These are phyloP conservation scores for Globisporangium paroecandrum DNA, from an alignment of 352 stramenopile species.

Conservation along the genomic window DNA sequence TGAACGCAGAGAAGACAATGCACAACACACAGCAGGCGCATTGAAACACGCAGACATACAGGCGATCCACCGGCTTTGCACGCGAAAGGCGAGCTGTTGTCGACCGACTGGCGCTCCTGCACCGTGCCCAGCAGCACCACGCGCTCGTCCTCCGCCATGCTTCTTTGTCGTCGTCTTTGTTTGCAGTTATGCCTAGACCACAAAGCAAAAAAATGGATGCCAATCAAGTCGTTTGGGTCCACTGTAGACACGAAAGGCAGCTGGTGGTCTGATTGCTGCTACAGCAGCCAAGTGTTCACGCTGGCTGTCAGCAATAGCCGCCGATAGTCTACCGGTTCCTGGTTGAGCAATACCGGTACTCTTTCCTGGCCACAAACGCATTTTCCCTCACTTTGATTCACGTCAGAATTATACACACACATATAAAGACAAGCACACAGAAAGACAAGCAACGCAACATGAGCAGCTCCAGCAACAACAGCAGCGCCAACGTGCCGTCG, in stretches of 20 bases:
- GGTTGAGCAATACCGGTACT: neutral
- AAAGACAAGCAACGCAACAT: constrained; percentile 1
- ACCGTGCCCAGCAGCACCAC: constrained; percentile 68
- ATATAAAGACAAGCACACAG: neutral
- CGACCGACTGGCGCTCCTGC: constrained; percentile 60
- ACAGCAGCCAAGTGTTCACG: no score
- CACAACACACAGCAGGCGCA: neutral
- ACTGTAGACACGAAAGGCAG: no score
- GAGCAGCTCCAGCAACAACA: constrained; percentile 26
- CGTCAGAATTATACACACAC: constrained; percentile 16
- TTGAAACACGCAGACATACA: constrained; percentile 23
- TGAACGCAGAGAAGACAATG: neutral
- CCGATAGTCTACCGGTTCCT: no score
- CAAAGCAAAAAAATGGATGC: neutral
- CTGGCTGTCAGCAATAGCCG: no score
- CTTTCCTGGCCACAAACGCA: constrained; percentile 2
- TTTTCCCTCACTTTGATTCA: constrained; percentile 10
- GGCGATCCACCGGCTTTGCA: constrained; percentile 77
- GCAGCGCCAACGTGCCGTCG: constrained; percentile 64
- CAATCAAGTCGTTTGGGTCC: neutral
- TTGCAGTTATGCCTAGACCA: neutral
- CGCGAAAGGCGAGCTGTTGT: constrained; percentile 63
- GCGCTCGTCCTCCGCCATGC: constrained; percentile 38
- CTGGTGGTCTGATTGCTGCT: no score
- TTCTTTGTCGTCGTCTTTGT: neutral